Base-by-base conservation (phyloP, 805 yeast genomes). In the Kodamaea sagamina region DNA sequence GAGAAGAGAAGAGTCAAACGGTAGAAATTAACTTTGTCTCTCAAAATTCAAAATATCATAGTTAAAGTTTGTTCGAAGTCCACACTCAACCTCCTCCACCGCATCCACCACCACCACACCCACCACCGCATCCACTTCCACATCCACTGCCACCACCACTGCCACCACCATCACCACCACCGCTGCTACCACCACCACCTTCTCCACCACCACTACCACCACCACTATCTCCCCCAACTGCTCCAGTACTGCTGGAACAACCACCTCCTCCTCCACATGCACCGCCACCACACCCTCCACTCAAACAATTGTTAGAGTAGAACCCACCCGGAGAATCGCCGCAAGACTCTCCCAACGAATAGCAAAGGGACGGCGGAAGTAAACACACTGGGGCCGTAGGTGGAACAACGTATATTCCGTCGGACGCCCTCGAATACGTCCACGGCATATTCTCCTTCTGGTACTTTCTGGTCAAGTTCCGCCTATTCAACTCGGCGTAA, bases 391-490 rank as follows among this genome's bases (percentile, higher is more conserved):
- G 49, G 4, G 24, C 39, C 7, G 28, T 17, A 1, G 51, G 53
- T 7, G 51, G 44, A n/a, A 45, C 22, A 18, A 49, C 50, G 22
- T 38, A 49, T 3, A 45, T 22, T 12, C 31, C 32, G 8, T 46
- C 44, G 25, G 34, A 21, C 10, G 24, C 10, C 15, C 9, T 11
- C 16, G 10, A 13, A 27, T 38, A 28, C 7, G 21, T 29, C 44
- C 42, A 36, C 6, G 39, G 42, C 35, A 35, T 18, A 9, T 29
- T 19, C 4, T 13, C 12, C 12, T 19, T 28, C 3, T 19, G 8
- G 21, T 42, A 29, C 27, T 42, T 29, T 11, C 10, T 11, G 12
- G 6, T 9, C 13, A 36, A n/a, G 4, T 37, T 28, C 13, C 17
- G 6, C 12, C 36, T 36, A 4, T 18, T 4, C 5, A 6, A 6